Base-by-base conservation (phyloP, 106 monocot species). In the Xerophyta viscosa region DNA sequence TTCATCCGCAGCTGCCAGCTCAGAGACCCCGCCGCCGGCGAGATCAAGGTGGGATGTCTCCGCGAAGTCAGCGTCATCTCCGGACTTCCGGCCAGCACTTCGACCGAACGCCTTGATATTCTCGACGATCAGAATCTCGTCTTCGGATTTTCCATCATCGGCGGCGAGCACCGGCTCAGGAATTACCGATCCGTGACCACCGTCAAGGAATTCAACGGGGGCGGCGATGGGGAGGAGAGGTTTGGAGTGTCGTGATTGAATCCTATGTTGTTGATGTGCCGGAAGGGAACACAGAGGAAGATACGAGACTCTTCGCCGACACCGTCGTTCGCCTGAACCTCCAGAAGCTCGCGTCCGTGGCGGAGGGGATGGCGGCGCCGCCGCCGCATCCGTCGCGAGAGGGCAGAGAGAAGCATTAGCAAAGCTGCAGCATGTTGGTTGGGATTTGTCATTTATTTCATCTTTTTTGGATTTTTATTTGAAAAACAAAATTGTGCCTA, bases 31-130 rank as follows among this genome's bases (percentile, higher is more conserved):
- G 64, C 52, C 26, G 64, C 19, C 6, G 43, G 46, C 14, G 77
- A 51, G 17, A 50, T 83, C 33, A 52, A 51, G 21, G 64, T 67
- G 3, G 88, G 88, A 29, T 83, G 83, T 49, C 80, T 89, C 50
- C 75, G 88, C n/a, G 88, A 89, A 20, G 64, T 89, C 21, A 76
- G 83, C 67, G 77, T 89, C 62, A 80, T 89, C 66, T 89, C 88
- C 12, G 88, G 88, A 37, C 71, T 89, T 12, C 88, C 88, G 23
- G 88, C 79, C 20, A 76, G 62, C 65, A 83, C 72, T 66, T 79
- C 79, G 69, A 88, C 79, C 21, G 88, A 88, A 69, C 73, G 88
- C 8, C 69, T 89, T 33, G 88, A 88, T 64, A 29, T 88, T 8
- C 58, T 88, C 28, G 83, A 88, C 70, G 88, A 88, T 3, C 61